These are phyloP conservation scores for Plasmodium yoelii DNA, from an alignment of 169 alveolate species.

Conservation along the genomic window DNA sequence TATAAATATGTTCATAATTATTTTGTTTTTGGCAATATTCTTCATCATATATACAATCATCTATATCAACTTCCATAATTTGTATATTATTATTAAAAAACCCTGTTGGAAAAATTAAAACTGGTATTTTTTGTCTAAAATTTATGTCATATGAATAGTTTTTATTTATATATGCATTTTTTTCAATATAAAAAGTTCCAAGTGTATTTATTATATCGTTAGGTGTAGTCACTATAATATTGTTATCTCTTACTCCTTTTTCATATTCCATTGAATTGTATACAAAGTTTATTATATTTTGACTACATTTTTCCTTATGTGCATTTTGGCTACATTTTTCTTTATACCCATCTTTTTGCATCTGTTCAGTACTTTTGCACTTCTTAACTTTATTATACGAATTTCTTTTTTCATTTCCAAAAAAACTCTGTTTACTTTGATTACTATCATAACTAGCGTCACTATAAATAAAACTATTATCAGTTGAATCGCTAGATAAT, in stretches of 20 bases:
- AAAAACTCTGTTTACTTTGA: background rate
- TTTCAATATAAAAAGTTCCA: constrained; percentile 47
- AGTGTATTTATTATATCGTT: constrained; percentile 42
- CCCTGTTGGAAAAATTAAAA: constrained; percentile 53
- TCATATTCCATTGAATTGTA: constrained; percentile 17
- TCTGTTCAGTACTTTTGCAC: background rate
- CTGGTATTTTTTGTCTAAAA: constrained; percentile 30
- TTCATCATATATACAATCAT: constrained; percentile 33
- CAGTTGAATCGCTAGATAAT: background rate
- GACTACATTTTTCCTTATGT: constrained; percentile 4
- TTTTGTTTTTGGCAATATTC: background rate
- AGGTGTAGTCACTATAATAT: constrained; percentile 17
- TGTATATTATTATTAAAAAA: constrained; percentile 56
- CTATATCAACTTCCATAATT: constrained; percentile 28
- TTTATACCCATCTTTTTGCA: background rate
- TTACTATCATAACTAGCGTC: background rate
- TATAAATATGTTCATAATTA: background rate
- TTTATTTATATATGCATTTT: constrained; percentile 13
- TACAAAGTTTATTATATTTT: constrained; percentile 5
- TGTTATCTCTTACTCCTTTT: constrained; percentile 18
- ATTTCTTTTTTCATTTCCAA: background rate
- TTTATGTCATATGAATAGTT: constrained; percentile 46
- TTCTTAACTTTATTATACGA: background rate
- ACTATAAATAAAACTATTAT: background rate
- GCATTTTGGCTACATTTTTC: background rate